Conservation (phyloP, 2,329 filamentous ascomycete genomes). For the Periconia sp. region DNA sequence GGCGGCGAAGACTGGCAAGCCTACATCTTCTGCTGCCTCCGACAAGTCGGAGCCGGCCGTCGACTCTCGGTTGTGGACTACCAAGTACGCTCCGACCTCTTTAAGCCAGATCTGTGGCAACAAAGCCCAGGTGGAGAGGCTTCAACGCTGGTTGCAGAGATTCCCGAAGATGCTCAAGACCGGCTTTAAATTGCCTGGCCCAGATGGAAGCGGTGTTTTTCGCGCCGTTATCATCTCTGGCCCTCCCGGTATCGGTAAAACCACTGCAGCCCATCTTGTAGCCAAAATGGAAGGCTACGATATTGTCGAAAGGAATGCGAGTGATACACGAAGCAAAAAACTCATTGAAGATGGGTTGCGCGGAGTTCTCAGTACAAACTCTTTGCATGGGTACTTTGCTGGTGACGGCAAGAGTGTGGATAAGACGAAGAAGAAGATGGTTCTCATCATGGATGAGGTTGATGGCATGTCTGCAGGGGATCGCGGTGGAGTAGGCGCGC, state of each 20-base stretch:
- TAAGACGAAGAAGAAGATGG: constrained; percentile 82
- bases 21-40: constrained; percentile 29
- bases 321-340: constrained; percentile 94
- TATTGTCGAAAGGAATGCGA: constrained; percentile 92
- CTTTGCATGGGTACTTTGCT: constrained; percentile 86
- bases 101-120: constrained; percentile 93
- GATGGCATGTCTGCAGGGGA: constrained; percentile 99
- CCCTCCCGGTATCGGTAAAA: constrained; percentile 95
- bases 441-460: constrained; percentile 98
- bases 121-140: constrained; percentile 83
- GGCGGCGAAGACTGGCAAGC: constrained; percentile 41
- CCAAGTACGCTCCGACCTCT: constrained; percentile 87
- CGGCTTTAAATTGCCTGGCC: constrained; percentile 78
- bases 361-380: constrained; percentile 92
- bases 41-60: constrained; percentile 23
- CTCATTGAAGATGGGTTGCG: constrained; percentile 85
- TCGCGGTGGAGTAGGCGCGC: constrained; percentile 88
- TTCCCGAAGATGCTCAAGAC: constrained; percentile 80
- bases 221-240: constrained; percentile 95
- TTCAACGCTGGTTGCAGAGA: constrained; percentile 81
- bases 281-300: constrained; percentile 93
- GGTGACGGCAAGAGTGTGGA: constrained; percentile 81
- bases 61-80: constrained; percentile 71
- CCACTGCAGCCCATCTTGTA: constrained; percentile 91
- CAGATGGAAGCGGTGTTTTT: constrained; percentile 79